Evolutionary conservation across 176 grass and related monocot genomes (phyloP).

Genomic region (Musa itinerans): DNA sequence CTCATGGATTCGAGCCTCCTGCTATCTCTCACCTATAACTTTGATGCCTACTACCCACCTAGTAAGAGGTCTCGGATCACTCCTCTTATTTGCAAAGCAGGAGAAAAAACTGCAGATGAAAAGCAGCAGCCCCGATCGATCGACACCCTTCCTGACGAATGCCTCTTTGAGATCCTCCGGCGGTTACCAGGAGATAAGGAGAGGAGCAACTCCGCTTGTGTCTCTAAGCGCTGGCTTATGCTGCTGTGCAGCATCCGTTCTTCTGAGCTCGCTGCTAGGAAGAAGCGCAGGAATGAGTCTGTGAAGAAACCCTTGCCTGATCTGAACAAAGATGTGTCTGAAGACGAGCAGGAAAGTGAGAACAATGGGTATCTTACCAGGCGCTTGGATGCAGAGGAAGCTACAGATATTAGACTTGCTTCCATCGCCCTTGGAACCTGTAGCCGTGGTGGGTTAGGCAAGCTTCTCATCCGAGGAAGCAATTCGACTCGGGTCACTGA

Average conservation of each 20-base stretch:
- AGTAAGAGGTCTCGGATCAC: slow-evolving; percentile 64
- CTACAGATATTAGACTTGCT: slow-evolving; percentile 65
- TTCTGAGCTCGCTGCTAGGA: slow-evolving; percentile 36
- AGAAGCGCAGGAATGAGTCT: neutral
- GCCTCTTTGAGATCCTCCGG: slow-evolving; percentile 87
- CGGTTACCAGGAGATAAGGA: slow-evolving; percentile 49
- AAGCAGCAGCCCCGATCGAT: slow-evolving; percentile 43
- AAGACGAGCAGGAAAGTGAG: slow-evolving; percentile 5
- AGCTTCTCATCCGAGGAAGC: slow-evolving; percentile 53
- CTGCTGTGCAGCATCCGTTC: slow-evolving; percentile 64
- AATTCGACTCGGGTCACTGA: slow-evolving; percentile 69
- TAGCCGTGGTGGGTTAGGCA: slow-evolving; percentile 38
- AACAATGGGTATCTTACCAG: slow-evolving; percentile 33
- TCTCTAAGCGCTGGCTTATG: slow-evolving; percentile 80
- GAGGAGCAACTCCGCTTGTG: slow-evolving; percentile 60
- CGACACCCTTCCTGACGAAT: slow-evolving; percentile 73
- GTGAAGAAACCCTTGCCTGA: slow-evolving; percentile 40
- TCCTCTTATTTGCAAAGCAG: slow-evolving; percentile 40
- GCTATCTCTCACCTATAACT: slow-evolving; percentile 24
- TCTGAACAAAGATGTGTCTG: slow-evolving; percentile 44
- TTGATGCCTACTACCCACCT: slow-evolving; percentile 29
- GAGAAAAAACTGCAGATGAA: slow-evolving; percentile 3
- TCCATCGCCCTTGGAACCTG: slow-evolving; percentile 43
- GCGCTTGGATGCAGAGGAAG: slow-evolving; percentile 43
- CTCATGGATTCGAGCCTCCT: slow-evolving; percentile 28